A percentile compares a stretch with the other conserved stretches of the same genome.
Evolutionary conservation across 371 early-diverging fungal genomes (phyloP).

Genomic region (Dinochytrium kinnereticum): DNA sequence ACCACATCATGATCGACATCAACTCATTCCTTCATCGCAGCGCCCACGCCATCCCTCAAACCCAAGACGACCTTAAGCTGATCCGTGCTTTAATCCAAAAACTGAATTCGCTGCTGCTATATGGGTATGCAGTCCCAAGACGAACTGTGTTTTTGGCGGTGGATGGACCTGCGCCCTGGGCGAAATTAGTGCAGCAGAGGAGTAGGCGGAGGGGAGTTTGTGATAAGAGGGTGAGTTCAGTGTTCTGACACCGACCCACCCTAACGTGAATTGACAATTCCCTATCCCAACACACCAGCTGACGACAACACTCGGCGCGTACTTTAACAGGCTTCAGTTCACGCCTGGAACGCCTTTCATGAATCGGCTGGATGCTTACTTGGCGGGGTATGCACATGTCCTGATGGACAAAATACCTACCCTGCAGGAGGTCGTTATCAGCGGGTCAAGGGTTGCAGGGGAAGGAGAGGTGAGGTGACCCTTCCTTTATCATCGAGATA

Average conservation of each 20-base stretch:
- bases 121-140: background rate
- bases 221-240: slow-evolving; percentile 21
- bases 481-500: too few relatives aligned
- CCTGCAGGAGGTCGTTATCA: background rate
- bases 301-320: slow-evolving; percentile 12
- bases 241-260: too few relatives aligned
- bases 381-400: background rate
- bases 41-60: background rate
- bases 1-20: slow-evolving; percentile 22
- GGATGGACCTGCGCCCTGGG: slow-evolving; percentile 26
- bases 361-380: slow-evolving; percentile 11
- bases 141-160: slow-evolving; percentile 9
- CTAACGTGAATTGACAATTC: too few relatives aligned
- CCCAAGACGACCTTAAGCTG: background rate
- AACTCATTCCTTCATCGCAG: slow-evolving; percentile 23
- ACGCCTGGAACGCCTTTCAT: slow-evolving; percentile 32
- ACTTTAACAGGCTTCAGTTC: slow-evolving; percentile 22
- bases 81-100: background rate
- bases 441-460: slow-evolving; percentile 24
- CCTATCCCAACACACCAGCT: too few relatives aligned
- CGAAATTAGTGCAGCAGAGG: slow-evolving; percentile 21
- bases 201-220: background rate
- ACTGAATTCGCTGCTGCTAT: background rate
- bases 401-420: background rate
- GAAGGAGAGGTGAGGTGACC: slow-evolving; percentile 34